Evolutionary conservation across 345 rosid genomes (phyloP).

Genomic region (Rhodamnia argentea): DNA sequence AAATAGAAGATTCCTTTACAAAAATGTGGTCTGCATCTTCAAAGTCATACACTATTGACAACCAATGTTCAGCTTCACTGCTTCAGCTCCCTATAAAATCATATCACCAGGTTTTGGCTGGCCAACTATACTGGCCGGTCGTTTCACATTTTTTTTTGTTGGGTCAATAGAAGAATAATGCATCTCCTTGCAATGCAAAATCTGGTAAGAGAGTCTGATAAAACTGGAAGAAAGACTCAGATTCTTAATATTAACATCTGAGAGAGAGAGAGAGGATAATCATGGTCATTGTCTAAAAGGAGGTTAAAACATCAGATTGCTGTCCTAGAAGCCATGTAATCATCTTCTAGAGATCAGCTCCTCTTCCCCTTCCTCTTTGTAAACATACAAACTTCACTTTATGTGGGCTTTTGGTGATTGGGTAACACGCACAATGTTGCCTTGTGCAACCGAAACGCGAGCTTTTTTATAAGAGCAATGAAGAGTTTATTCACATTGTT

Average conservation of each 20-base stretch:
- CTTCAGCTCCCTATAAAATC: background rate
- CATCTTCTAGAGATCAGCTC: background rate
- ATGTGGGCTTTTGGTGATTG: background rate
- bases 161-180: background rate
- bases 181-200: background rate
- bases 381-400: background rate
- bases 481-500: constrained; percentile 20
- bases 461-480: background rate
- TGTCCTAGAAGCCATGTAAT: background rate
- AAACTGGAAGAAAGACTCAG: background rate
- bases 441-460: background rate
- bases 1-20: background rate
- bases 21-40: background rate
- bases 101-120: background rate
- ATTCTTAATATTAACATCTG: background rate
- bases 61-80: background rate
- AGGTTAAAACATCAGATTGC: background rate
- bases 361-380: background rate
- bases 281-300: background rate
- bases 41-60: background rate
- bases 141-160: background rate
- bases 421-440: background rate
- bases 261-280: background rate
- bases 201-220: background rate
- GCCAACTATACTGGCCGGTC: background rate